phyloP scores from a whole-genome alignment of 164 flowering plant genomes.

The Macadamia integrifolia region DNA sequence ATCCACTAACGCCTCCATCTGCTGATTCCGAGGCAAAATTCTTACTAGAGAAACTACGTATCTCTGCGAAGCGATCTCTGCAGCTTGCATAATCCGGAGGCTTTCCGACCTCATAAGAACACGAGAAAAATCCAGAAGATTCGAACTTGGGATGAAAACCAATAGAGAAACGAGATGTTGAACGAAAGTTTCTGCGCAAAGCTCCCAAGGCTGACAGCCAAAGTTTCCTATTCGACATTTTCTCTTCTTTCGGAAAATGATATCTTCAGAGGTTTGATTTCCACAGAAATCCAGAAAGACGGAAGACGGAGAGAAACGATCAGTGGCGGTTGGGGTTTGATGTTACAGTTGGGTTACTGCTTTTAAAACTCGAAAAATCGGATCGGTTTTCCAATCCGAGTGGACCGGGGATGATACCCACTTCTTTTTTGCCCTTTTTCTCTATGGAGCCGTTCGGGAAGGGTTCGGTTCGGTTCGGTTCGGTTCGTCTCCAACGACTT shows the following conservation, averaged over 20 bases:
- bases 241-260: background rate
- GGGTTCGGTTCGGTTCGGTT: no score
- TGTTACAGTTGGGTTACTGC: no score
- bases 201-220: background rate
- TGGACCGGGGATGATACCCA: no score
- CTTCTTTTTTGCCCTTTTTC: no score
- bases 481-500: no score
- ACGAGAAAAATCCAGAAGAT: slow-evolving; percentile 1
- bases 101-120: background rate
- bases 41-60: slow-evolving; percentile 6
- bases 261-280: no score
- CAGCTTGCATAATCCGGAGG: slow-evolving; percentile 1
- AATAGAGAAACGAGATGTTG: background rate
- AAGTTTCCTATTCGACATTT: background rate
- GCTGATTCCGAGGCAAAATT: slow-evolving; percentile 24
- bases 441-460: no score
- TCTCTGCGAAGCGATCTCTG: background rate
- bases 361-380: no score
- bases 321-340: no score
- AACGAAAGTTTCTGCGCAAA: slow-evolving; percentile 3
- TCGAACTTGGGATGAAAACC: slow-evolving; percentile 1
- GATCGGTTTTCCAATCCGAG: no score
- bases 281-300: no score
- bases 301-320: no score
- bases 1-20: slow-evolving; percentile 12